phyloP scores from a whole-genome alignment of 2,329 filamentous ascomycete genomes.

The Sphaceloma murrayae region DNA sequence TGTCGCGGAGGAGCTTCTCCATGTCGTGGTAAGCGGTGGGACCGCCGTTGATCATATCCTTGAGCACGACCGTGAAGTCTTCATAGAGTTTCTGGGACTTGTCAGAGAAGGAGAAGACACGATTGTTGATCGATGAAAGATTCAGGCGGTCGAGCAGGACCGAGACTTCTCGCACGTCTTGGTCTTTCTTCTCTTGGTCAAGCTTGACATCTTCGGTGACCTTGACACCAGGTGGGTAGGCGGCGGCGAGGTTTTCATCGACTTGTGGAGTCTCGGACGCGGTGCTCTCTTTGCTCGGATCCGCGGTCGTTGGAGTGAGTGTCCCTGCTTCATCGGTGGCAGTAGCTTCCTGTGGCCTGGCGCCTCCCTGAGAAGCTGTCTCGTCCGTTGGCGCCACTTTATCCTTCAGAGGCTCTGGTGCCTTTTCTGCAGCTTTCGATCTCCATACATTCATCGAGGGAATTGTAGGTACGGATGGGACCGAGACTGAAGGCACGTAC shows the following conservation, averaged over 20 bases:
- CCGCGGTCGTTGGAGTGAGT: too few species aligned
- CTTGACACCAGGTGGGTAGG: conserved; percentile 26
- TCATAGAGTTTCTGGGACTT: conserved; percentile 74
- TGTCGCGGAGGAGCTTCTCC: conserved; percentile 54
- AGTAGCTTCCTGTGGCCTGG: neutral
- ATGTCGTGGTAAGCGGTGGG: conserved; percentile 91
- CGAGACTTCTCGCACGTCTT: conserved; percentile 63
- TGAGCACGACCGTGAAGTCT: conserved; percentile 81
- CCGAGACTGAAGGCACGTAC: conserved; percentile 24
- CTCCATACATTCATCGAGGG: conserved; percentile 21
- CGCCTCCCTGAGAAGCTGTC: neutral
- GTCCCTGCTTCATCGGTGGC: conserved; percentile 1
- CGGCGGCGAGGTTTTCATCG: conserved; percentile 31
- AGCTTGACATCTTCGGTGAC: conserved; percentile 26
- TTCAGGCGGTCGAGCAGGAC: conserved; percentile 76
- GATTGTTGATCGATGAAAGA: conserved; percentile 73
- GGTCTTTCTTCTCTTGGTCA: conserved; percentile 35
- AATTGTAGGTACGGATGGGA: conserved; percentile 19
- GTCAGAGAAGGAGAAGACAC: conserved; percentile 71
- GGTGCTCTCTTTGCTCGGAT: neutral
- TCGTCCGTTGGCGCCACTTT: conserved; percentile 3
- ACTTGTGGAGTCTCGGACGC: neutral
- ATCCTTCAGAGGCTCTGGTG: conserved; percentile 6
- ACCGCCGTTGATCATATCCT: conserved; percentile 83
- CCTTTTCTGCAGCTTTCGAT: conserved; percentile 24